Percentiles rank a stretch among this genome's conserved stretches.
Conservation (phyloP, 495 filamentous ascomycete species). For the Astrothelium subdiscretum region DNA sequence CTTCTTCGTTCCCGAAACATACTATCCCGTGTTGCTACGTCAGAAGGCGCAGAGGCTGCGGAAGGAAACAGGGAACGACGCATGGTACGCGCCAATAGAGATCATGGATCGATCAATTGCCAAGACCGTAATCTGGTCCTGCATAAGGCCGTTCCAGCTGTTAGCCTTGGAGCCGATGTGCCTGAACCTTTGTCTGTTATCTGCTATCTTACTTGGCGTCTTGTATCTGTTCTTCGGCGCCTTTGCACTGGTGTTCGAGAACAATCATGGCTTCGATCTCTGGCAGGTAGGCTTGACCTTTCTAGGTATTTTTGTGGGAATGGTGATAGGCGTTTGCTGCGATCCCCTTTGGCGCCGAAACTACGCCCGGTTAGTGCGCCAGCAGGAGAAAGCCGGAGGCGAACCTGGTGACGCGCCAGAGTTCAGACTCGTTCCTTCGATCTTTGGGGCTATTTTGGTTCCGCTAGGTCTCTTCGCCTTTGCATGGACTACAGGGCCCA, state of each 20-base stretch:
- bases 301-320: constrained; percentile 54
- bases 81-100: constrained; percentile 75
- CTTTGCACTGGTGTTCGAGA: constrained; percentile 70
- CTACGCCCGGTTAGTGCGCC: constrained; percentile 49
- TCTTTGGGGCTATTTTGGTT: constrained; percentile 63
- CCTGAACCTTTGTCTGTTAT: constrained; percentile 69
- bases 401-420: constrained; percentile 63
- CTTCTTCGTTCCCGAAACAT: constrained; percentile 81
- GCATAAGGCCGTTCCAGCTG: constrained; percentile 72
- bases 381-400: constrained; percentile 41
- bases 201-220: constrained; percentile 74
- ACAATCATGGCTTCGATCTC: constrained; percentile 65
- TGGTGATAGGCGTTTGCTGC: constrained; percentile 54
- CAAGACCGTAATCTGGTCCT: constrained; percentile 55
- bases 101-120: constrained; percentile 58
- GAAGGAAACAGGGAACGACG: constrained; percentile 62
- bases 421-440: constrained; percentile 73
- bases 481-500: constrained; percentile 30
- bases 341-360: constrained; percentile 70
- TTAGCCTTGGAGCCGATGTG: constrained; percentile 71
- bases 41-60: constrained; percentile 62
- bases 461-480: constrained; percentile 68
- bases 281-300: constrained; percentile 78
- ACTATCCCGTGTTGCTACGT: constrained; percentile 64
- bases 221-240: constrained; percentile 95